Percentiles rank a stretch among this genome's conserved stretches.
Conservation (phyloP, 2,329 filamentous ascomycete species). For the Thermothelomyces thermophilus region DNA sequence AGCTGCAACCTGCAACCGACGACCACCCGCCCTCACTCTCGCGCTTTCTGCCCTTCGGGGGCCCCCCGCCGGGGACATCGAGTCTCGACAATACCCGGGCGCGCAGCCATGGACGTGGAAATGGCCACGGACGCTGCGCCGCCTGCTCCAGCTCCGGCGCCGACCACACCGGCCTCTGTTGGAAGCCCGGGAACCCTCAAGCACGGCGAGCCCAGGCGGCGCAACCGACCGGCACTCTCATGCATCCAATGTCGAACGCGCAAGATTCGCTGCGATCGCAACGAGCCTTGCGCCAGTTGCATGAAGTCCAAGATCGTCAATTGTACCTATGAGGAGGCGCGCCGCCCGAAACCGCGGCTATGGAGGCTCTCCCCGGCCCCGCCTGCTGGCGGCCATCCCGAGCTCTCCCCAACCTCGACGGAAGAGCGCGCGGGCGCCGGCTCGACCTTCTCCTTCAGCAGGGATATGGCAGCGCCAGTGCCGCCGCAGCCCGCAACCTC, state of each 20-base stretch:
- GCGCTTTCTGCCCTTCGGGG: neutral
- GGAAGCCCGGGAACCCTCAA: slow-evolving; percentile 14
- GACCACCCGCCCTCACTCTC: neutral
- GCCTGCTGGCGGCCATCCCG: slow-evolving; percentile 13
- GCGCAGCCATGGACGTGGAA: slow-evolving; percentile 18
- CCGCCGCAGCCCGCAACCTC: slow-evolving; percentile 4
- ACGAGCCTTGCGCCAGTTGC: slow-evolving; percentile 54
- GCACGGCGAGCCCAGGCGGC: slow-evolving; percentile 21
- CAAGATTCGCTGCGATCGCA: slow-evolving; percentile 57
- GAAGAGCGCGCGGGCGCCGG: slow-evolving; percentile 12
- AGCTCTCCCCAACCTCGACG: slow-evolving; percentile 15
- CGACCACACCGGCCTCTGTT: slow-evolving; percentile 7
- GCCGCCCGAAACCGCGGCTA: slow-evolving; percentile 28
- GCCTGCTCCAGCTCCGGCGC: slow-evolving; percentile 5
- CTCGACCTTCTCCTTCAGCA: slow-evolving; percentile 15
- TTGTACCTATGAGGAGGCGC: slow-evolving; percentile 44
- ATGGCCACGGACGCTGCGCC: slow-evolving; percentile 13
- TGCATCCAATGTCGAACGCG: slow-evolving; percentile 53
- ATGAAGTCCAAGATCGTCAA: slow-evolving; percentile 46
- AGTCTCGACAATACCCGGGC: neutral
- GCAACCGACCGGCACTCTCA: slow-evolving; percentile 38
- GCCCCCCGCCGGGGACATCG: slow-evolving; percentile 4
- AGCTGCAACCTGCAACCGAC: neutral
- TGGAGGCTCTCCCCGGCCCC: slow-evolving; percentile 23
- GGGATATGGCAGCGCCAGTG: slow-evolving; percentile 13